Base-by-base conservation (phyloP, 139 green algal species). In the Mesotaenium endlicherianum region DNA sequence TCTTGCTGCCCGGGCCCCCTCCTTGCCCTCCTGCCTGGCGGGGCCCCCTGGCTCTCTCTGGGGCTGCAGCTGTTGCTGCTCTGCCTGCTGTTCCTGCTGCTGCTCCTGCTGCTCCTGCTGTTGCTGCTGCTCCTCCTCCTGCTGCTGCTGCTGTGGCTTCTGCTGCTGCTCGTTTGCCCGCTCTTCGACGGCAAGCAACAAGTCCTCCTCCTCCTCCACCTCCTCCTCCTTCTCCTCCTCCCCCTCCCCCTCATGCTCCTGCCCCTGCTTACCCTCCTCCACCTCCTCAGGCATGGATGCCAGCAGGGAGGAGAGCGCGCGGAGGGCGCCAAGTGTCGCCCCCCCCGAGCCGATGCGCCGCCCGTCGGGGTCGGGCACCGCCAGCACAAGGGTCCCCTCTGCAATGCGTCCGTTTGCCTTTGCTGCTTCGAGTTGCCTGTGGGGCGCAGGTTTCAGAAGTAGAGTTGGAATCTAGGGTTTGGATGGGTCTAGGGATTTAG, bases 361-460 rank as follows among this genome's bases (percentile, higher is more conserved):
- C 30, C 86, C 86, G 14, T 81, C 57, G 30, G 70, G 74, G 67
- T 90, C 86, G 0, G 86, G 71, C 43, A 90, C 81, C 40, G 75
- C 80, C 44, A 90, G 53, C 39, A 58, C 72, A 2, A 53, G 16
- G 44, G 72, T 77, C 44, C 50, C 42, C 34, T 59, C 75, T 30
- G 78, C 77, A 45, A 87, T 84, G 40, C 77, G 81, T 5, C 81
- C 81, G 47, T 77, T 59, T 30, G 42, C 42, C 14, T 45, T 41
- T 31, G 81, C 81, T n/a, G 72, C 45, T 40, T 38, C 53, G 2
- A 87, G 60, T 43, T 87, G 81, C 50, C 70, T 82, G 75, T 31
- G n/a, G 4, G n/a, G 5, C 5, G 8, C 8, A 72, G 60, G 14
- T 45, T 57, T 55, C 20, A 38, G n/a, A 38, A 58, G 70, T 8